phyloP scores from a whole-genome alignment of 1,284 basidiomycete species.

The Meripilus lineatus region DNA sequence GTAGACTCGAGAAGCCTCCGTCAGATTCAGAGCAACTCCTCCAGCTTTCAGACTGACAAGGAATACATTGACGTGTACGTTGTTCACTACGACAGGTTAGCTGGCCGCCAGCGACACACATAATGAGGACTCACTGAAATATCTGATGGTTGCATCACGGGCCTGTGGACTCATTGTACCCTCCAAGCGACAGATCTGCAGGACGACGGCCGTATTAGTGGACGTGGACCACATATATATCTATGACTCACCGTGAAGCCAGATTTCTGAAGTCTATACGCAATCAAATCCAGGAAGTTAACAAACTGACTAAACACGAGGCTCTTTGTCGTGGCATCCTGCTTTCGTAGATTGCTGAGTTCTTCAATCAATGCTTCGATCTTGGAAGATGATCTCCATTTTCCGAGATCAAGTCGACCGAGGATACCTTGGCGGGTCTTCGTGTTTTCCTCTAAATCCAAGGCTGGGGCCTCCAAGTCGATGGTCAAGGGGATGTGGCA shows the following conservation, averaged over 20 bases:
- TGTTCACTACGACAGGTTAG: slow-evolving; percentile 62
- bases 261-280: slow-evolving; percentile 87
- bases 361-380: slow-evolving; percentile 97
- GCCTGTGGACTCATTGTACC: slow-evolving; percentile 98
- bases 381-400: slow-evolving; percentile 95
- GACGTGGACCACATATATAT: background rate
- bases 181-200: slow-evolving; percentile 88
- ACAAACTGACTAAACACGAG: slow-evolving; percentile 96
- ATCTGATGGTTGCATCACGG: slow-evolving; percentile 89
- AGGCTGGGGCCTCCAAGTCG: slow-evolving; percentile 88
- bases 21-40: slow-evolving; percentile 91
- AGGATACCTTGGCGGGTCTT: slow-evolving; percentile 87
- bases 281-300: slow-evolving; percentile 88
- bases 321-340: slow-evolving; percentile 93
- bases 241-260: slow-evolving; percentile 71
- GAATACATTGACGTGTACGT: slow-evolving; percentile 93
- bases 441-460: slow-evolving; percentile 76
- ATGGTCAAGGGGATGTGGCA: slow-evolving; percentile 94
- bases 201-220: slow-evolving; percentile 5
- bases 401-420: slow-evolving; percentile 82
- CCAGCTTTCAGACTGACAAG: slow-evolving; percentile 95
- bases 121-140: slow-evolving; percentile 71
- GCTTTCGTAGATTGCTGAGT: slow-evolving; percentile 74
- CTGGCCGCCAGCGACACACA: background rate
- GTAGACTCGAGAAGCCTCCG: slow-evolving; percentile 92